Evolutionary conservation across 345 rosid species (phyloP).

Genomic region (Anastatica hierochuntica): DNA sequence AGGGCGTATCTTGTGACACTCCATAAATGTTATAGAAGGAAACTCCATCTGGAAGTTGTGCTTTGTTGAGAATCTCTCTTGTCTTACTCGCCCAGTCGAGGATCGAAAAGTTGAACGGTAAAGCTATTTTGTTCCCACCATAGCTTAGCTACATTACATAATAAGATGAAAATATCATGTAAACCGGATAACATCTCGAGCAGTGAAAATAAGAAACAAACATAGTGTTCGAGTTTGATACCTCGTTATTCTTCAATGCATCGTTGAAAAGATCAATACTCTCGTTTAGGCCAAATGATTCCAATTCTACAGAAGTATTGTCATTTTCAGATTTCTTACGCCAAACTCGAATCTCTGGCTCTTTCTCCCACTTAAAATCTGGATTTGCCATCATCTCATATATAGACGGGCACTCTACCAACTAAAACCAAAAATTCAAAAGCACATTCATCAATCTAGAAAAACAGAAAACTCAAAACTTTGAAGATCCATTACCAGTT

Average conservation of each 20-base stretch:
- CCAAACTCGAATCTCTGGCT: conserved; percentile 75
- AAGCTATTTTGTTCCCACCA: conserved; percentile 47
- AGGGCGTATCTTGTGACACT: conserved; percentile 68
- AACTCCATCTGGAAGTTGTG: conserved; percentile 59
- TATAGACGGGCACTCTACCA: conserved; percentile 82
- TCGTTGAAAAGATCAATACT: conserved; percentile 49
- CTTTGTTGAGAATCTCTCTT: conserved; percentile 45
- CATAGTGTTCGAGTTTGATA: conserved; percentile 13
- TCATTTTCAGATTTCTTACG: conserved; percentile 37
- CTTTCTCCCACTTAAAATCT: conserved; percentile 49
- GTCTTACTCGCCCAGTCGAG: conserved; percentile 66
- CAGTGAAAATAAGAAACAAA: neutral
- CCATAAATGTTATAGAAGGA: conserved; percentile 74
- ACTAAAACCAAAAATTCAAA: conserved; percentile 27
- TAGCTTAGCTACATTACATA: conserved; percentile 42
- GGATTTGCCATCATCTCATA: conserved; percentile 93
- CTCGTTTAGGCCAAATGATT: conserved; percentile 47
- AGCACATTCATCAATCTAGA: conserved; percentile 1
- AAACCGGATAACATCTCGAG: neutral
- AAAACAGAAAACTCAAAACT: neutral
- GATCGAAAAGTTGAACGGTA: conserved; percentile 66
- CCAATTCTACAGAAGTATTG: conserved; percentile 35
- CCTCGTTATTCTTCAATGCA: conserved; percentile 77
- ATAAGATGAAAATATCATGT: neutral
- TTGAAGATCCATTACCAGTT: conserved; percentile 54